Base-by-base conservation (phyloP, 495 filamentous ascomycete species). In the Hypoxylon trugodes region DNA sequence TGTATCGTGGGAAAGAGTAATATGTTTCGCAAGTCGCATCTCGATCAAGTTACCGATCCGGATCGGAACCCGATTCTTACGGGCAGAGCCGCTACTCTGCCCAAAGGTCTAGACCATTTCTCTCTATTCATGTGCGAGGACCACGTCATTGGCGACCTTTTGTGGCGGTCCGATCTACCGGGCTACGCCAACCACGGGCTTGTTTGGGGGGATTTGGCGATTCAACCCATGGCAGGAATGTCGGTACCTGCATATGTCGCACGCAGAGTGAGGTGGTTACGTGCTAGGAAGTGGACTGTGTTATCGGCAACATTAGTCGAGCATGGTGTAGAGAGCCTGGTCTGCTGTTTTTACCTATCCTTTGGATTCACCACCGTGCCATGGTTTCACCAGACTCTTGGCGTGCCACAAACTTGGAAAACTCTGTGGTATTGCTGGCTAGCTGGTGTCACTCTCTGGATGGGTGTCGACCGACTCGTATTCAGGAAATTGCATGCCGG, bases 1-100 rank as follows among this genome's bases (percentile, higher is more conserved):
- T 98, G 96, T 74, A 91, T 96, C 51, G 90, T 98, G 4, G 95
- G 95, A 21, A 99, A 99, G 77, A 96, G 91, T 50, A 98, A 95
- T 76, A 96, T 99, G 90, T 98, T 98, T 80, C 90, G 95, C 22
- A 89, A 88, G 43, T 93, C 93, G 0, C 94, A 99, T 68, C 86
- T 99, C 21, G 84, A 92, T 69, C 83, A 83, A 56, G 82, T 96
- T 15, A 97, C 93, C n/a, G 70, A 80, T 43, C 82, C 77, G 6
- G 65, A 68, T 15, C 80, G 48, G 35, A 83, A 79, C 68, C 78
- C 74, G 16, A 66, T 76, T 47, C 72, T 81, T 64, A 71, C 74
- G 25, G 62, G 82, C 67, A 59, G 76, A 62, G 70, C 82, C 49
- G 66, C 77, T 45, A 64, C 73, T 56, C 78, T 82, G 8, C 77